Evolutionary conservation across 495 filamentous ascomycete species (phyloP).

Genomic region (Xeromyces bisporus): DNA sequence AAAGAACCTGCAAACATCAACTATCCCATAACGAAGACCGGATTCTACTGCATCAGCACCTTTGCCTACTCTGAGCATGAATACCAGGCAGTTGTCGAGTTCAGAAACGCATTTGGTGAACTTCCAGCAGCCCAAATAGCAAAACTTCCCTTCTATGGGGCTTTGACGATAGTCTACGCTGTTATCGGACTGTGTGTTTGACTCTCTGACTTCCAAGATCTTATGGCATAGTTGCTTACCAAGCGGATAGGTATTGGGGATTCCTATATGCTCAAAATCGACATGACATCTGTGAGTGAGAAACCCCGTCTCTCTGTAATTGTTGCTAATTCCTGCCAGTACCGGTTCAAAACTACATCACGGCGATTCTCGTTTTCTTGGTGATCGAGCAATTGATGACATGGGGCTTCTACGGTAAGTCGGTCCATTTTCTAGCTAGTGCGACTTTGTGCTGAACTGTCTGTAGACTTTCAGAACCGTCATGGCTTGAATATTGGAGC

Average conservation of each 20-base stretch:
- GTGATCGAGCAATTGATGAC: constrained; percentile 94
- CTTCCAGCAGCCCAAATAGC: constrained; percentile 89
- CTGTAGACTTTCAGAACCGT: constrained; percentile 69
- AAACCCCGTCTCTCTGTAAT: background rate
- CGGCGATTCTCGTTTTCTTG: constrained; percentile 87
- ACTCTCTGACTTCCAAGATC: background rate
- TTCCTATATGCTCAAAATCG: constrained; percentile 94
- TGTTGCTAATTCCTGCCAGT: constrained; percentile 36
- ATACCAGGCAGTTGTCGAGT: constrained; percentile 73
- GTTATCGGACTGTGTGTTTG: constrained; percentile 52
- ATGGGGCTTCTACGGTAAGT: constrained; percentile 75
- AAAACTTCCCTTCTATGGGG: constrained; percentile 95
- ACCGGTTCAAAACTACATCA: constrained; percentile 98
- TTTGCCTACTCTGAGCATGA: constrained; percentile 40
- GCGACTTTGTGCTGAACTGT: no score
- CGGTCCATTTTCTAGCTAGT: background rate
- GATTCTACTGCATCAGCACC: constrained; percentile 90
- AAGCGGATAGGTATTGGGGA: constrained; percentile 56
- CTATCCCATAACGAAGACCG: constrained; percentile 71
- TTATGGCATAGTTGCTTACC: background rate
- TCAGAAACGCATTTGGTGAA: constrained; percentile 91
- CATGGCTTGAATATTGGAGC: constrained; percentile 66
- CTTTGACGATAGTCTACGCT: constrained; percentile 84
- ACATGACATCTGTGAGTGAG: constrained; percentile 59
- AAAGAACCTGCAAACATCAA: constrained; percentile 56